Evolutionary conservation across 1,284 basidiomycete genomes (phyloP).

Genomic region (Ganoderma multipileum): DNA sequence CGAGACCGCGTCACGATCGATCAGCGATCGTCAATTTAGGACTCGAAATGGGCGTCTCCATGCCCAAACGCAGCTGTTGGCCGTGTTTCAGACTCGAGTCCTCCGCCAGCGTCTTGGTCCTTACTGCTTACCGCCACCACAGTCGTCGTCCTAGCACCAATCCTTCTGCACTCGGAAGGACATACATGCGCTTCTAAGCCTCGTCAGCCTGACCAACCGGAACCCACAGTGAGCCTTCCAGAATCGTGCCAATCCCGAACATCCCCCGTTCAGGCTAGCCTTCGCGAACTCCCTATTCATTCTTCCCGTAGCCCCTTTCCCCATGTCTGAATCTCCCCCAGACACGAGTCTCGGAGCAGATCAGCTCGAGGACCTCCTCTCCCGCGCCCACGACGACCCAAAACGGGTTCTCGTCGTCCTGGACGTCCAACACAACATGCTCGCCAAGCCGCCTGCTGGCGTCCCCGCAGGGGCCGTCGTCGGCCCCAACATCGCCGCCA

Average conservation of each 20-base stretch:
- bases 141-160: background rate
- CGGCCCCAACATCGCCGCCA: slow-evolving; percentile 52
- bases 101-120: background rate
- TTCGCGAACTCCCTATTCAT: background rate
- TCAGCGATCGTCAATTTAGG: background rate
- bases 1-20: background rate
- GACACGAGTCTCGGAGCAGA: background rate
- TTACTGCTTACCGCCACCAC: background rate
- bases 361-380: background rate
- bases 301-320: background rate
- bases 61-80: background rate
- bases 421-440: slow-evolving; percentile 61
- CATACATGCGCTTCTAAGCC: background rate
- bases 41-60: background rate
- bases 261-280: background rate
- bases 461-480: slow-evolving; percentile 55
- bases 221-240: background rate
- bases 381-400: slow-evolving; percentile 17
- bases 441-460: slow-evolving; percentile 54
- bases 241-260: background rate
- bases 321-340: background rate
- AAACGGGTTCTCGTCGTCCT: slow-evolving; percentile 63
- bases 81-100: background rate
- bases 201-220: background rate
- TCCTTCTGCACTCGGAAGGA: background rate